A percentile compares a stretch with the other conserved stretches of the same genome.
Evolutionary conservation across 116 monocot species (phyloP).

Genomic region (Phalaenopsis hybrid): DNA sequence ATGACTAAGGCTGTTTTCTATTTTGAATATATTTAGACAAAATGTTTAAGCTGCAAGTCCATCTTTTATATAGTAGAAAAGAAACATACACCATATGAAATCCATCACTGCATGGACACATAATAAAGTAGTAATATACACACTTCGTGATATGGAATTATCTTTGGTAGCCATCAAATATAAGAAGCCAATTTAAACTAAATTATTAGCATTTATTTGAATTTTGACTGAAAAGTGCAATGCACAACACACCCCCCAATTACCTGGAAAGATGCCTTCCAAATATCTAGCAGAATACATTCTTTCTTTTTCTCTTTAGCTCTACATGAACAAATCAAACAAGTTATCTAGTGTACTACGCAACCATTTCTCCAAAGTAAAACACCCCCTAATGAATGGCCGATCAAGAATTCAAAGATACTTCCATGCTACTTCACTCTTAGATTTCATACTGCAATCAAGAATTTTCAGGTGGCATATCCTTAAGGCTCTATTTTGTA

Average conservation of each 20-base stretch:
- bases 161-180: not conserved
- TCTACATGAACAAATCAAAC: not conserved
- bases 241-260: not conserved
- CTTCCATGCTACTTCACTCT: not conserved
- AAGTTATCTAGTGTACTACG: not conserved
- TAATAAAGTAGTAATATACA: not conserved
- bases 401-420: not conserved
- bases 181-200: not conserved
- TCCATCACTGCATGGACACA: not conserved
- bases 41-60: not conserved
- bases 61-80: not conserved
- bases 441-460: not conserved
- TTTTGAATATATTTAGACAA: no score
- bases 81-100: not conserved
- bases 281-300: not conserved
- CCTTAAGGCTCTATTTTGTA: constrained; percentile 17
- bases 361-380: not conserved
- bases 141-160: not conserved
- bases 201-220: not conserved
- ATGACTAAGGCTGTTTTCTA: no score
- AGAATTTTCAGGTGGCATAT: constrained; percentile 15
- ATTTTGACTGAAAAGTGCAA: not conserved
- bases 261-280: not conserved
- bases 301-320: not conserved
- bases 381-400: not conserved